Evolutionary conservation across 202 grass and related monocot species (phyloP).

Genomic region (Panicum hallii): DNA sequence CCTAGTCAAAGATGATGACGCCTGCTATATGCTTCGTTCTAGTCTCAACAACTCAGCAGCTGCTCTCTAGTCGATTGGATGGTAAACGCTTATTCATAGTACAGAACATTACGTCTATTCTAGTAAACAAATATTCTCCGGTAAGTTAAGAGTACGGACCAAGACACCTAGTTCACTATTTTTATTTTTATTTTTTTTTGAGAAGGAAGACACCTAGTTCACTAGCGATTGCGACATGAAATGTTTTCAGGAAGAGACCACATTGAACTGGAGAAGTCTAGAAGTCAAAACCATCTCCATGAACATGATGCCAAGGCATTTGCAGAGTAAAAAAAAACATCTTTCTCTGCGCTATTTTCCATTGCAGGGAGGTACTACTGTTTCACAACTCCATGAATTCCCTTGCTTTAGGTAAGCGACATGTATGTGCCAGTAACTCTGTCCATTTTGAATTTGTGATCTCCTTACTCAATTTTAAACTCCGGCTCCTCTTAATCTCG

Average conservation of each 20-base stretch:
- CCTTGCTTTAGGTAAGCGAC: slow-evolving; percentile 26
- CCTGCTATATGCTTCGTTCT: neutral
- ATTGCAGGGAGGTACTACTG: neutral
- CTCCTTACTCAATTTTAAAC: neutral
- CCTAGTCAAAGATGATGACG: neutral
- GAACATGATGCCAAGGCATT: neutral
- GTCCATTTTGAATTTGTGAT: neutral
- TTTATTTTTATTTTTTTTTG: no score
- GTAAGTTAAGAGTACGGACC: neutral
- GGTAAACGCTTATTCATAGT: slow-evolving; percentile 26
- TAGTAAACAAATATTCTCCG: neutral
- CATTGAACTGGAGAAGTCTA: neutral
- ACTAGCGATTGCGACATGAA: neutral
- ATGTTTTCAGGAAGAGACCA: neutral
- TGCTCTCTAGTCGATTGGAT: neutral
- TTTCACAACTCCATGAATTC: neutral
- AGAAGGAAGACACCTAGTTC: neutral
- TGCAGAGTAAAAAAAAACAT: neutral
- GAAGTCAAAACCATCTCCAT: neutral
- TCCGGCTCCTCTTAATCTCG: neutral
- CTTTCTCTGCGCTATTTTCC: neutral
- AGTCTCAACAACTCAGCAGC: neutral
- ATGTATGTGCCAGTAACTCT: neutral
- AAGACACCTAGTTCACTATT: neutral
- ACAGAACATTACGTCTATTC: neutral